Evolutionary conservation across 495 filamentous ascomycete species (phyloP).

Genomic region (Podospora bellae-mahoneyi): DNA sequence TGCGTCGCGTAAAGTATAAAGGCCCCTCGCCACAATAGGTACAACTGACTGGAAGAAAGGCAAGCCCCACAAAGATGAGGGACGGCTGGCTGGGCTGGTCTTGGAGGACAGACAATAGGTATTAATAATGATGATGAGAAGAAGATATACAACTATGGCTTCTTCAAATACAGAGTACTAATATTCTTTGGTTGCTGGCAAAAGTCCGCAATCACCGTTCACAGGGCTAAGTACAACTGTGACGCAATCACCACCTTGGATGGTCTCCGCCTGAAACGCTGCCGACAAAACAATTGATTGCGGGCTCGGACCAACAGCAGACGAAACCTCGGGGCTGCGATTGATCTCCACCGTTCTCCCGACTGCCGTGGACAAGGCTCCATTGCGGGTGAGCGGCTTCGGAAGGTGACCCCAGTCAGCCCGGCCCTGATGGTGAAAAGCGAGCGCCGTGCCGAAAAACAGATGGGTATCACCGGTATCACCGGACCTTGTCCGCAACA

Average conservation of each 20-base stretch:
- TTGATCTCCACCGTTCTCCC: slow-evolving; percentile 4
- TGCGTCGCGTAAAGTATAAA: slow-evolving; percentile 6
- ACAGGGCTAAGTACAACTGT: not conserved
- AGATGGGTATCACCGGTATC: not conserved
- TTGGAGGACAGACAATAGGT: not conserved
- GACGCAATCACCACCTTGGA: slow-evolving; percentile 1
- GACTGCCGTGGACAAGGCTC: not conserved
- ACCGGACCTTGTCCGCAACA: not conserved
- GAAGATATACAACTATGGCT: not conserved
- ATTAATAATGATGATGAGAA: not conserved
- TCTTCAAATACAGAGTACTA: not conserved
- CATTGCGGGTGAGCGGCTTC: slow-evolving; percentile 5
- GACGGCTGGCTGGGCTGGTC: not conserved
- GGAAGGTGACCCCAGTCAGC: not conserved
- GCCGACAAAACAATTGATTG: not conserved
- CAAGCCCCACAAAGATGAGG: slow-evolving; percentile 13
- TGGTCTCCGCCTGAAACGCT: not conserved
- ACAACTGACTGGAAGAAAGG: slow-evolving; percentile 1
- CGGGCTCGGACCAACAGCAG: not conserved
- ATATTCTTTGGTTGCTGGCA: not conserved
- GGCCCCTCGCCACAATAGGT: slow-evolving; percentile 10
- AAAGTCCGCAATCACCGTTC: not conserved
- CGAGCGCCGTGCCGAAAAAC: not conserved
- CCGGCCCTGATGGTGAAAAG: not conserved
- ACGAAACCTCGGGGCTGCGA: not conserved